Conservation (phyloP, 2,329 filamentous ascomycete species). For the Colletotrichum musae region DNA sequence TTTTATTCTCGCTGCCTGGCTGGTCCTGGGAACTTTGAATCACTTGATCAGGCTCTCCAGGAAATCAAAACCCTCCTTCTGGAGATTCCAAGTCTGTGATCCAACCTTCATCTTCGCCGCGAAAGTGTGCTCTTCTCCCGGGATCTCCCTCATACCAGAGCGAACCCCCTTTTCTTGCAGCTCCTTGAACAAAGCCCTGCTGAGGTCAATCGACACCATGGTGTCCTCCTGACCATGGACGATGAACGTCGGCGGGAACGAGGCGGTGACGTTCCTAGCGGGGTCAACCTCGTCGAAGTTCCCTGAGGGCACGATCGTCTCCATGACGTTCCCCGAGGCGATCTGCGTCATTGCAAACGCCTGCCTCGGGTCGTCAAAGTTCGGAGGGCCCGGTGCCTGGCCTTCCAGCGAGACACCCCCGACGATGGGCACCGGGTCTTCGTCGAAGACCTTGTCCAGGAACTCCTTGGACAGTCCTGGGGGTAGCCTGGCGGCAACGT, state of each 20-base stretch:
- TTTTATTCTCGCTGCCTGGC: too few species aligned
- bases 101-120: constrained; percentile 58
- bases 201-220: constrained; percentile 56
- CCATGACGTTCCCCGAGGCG: constrained; percentile 54
- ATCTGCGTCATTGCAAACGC: constrained; percentile 59
- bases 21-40: background rate
- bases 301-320: constrained; percentile 47
- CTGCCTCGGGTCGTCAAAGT: constrained; percentile 54
- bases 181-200: constrained; percentile 47
- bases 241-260: constrained; percentile 57
- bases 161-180: constrained; percentile 49
- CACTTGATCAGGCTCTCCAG: constrained; percentile 48
- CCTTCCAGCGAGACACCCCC: constrained; percentile 59
- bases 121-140: constrained; percentile 60
- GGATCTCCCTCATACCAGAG: constrained; percentile 54
- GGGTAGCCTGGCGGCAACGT: constrained; percentile 48
- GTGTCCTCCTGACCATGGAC: constrained; percentile 56
- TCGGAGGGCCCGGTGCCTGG: constrained; percentile 50
- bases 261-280: constrained; percentile 47
- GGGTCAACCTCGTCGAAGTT: constrained; percentile 53
- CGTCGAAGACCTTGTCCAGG: constrained; percentile 52
- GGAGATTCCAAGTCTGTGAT: constrained; percentile 51
- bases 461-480: constrained; percentile 47
- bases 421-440: constrained; percentile 53
- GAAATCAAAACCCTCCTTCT: constrained; percentile 58